A percentile compares a stretch with the other conserved stretches of the same genome.
Conservation (phyloP, 495 filamentous ascomycete species). For the Aspergillus asperescens region DNA sequence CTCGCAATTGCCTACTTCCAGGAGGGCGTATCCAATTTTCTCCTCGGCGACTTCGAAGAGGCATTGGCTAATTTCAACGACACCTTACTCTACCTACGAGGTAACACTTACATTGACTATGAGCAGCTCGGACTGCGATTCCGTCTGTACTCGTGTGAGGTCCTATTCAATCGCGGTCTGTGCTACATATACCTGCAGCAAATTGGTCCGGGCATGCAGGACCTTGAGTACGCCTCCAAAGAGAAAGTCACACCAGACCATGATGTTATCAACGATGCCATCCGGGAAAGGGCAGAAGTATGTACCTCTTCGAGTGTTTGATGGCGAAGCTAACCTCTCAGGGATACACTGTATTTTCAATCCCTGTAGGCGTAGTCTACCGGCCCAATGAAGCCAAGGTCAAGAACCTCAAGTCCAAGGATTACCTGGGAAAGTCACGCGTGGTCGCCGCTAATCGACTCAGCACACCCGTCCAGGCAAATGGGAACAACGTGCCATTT, state of each 20-base stretch:
- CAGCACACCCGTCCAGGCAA: constrained; percentile 11
- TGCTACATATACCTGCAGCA: constrained; percentile 97
- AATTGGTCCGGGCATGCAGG: constrained; percentile 81
- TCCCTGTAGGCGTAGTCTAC: constrained; percentile 92
- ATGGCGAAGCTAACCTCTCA: constrained; percentile 15
- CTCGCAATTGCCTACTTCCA: constrained; percentile 98
- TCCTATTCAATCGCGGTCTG: constrained; percentile 93
- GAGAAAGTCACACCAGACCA: constrained; percentile 95
- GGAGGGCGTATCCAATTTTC: constrained; percentile 96
- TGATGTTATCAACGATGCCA: constrained; percentile 96
- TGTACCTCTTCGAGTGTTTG: constrained; percentile 9
- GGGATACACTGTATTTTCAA: constrained; percentile 99
- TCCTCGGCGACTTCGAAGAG: constrained; percentile 95
- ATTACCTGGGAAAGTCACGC: constrained; percentile 91
- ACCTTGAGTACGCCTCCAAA: constrained; percentile 86
- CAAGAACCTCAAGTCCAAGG: constrained; percentile 93
- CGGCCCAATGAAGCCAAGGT: constrained; percentile 96
- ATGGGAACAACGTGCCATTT: constrained; percentile 55
- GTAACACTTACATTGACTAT: constrained; percentile 97
- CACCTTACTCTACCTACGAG: constrained; percentile 87
- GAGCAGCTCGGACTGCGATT: constrained; percentile 94
- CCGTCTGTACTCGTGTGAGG: constrained; percentile 95
- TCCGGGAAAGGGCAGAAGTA: constrained; percentile 88
- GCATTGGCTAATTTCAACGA: constrained; percentile 99
- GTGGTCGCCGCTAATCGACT: constrained; percentile 89